These are phyloP conservation scores for Neopestalotiopsis sp. DNA, from an alignment of 2,329 filamentous ascomycete genomes.

Conservation along the genomic window DNA sequence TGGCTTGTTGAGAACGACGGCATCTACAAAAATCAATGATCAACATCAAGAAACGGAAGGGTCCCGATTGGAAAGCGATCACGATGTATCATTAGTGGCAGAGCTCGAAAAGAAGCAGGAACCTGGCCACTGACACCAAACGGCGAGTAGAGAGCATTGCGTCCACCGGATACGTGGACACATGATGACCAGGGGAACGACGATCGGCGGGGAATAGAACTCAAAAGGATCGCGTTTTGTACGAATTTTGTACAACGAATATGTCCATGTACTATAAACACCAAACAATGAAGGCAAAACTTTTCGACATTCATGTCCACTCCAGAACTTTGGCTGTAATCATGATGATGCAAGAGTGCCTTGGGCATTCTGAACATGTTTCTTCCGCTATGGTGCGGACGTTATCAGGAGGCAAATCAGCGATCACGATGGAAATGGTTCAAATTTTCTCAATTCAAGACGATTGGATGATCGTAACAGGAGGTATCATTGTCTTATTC, in stretches of 20 bases:
- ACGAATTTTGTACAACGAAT: constrained; percentile 11
- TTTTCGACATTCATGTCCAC: background rate
- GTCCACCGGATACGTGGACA: background rate
- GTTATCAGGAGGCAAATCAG: too few species aligned
- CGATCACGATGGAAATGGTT: too few species aligned
- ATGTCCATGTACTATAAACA: constrained; percentile 2
- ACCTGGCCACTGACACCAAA: background rate
- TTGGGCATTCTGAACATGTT: too few species aligned
- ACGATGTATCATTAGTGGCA: background rate
- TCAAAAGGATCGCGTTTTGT: background rate
- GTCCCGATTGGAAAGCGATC: background rate
- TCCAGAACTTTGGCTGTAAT: background rate
- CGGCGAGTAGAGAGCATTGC: background rate
- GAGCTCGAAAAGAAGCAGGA: background rate
- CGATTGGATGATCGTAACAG: background rate
- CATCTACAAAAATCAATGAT: background rate
- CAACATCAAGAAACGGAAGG: background rate
- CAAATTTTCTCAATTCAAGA: background rate
- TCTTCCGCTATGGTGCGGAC: too few species aligned
- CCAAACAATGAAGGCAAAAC: background rate
- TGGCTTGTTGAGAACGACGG: background rate
- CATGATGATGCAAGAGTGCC: background rate
- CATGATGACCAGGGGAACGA: background rate
- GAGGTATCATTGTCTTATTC: constrained; percentile 7
- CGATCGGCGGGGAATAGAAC: background rate